These are phyloP conservation scores for Polysphondylium violaceum DNA, from an alignment of 78 protist genomes.

Conservation along the genomic window DNA sequence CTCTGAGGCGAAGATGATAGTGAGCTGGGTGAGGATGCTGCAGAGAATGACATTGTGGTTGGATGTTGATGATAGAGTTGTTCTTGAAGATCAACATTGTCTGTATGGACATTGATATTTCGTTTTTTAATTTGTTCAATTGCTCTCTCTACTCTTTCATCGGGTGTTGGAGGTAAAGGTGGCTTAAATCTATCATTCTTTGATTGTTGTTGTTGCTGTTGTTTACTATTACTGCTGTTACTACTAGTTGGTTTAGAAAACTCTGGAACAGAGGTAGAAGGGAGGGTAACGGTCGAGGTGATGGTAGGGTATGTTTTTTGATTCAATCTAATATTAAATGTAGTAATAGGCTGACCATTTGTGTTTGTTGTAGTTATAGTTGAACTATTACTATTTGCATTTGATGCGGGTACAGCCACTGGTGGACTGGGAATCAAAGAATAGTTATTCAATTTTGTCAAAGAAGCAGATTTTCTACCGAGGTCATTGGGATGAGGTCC, in stretches of 20 bases:
- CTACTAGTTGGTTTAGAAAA: neutral
- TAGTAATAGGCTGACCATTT: neutral
- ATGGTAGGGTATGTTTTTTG: neutral
- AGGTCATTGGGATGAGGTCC: no score
- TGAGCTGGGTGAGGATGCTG: neutral
- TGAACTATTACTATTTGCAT: no score
- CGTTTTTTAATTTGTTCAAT: conserved; percentile 61
- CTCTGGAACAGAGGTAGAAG: neutral
- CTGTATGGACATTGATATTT: conserved; percentile 25
- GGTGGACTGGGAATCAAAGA: no score
- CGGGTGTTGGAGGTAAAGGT: conserved; percentile 65
- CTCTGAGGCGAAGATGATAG: neutral
- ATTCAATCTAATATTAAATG: neutral
- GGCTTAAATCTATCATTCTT: conserved; percentile 14
- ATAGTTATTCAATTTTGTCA: no score
- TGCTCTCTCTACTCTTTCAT: conserved; percentile 58
- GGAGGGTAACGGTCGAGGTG: neutral
- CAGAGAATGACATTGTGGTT: no score
- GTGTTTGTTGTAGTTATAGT: neutral
- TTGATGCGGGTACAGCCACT: no score
- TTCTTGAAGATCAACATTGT: neutral
- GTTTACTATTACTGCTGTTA: neutral
- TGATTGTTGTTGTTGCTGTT: neutral
- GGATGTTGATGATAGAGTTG: neutral
- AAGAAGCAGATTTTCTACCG: no score